Evolutionary conservation across 2,329 filamentous ascomycete species (phyloP).

Genomic region (Ceratocystiopsis minuta): DNA sequence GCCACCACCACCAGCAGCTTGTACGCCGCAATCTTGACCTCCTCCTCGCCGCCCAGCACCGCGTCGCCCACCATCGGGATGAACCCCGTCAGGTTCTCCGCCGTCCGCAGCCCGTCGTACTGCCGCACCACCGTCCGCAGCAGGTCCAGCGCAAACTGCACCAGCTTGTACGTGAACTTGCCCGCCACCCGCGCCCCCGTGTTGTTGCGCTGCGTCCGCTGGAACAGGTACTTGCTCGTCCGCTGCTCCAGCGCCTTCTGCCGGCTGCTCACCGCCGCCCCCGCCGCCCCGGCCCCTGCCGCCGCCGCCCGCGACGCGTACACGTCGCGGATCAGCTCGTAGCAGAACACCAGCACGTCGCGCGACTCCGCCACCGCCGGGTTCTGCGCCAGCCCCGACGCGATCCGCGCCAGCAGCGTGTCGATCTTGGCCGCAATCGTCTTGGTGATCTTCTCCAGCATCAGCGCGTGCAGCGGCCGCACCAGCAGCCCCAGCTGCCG

Average conservation of each 20-base stretch:
- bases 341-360: constrained; percentile 84
- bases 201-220: constrained; percentile 59
- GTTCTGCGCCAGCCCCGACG: constrained; percentile 69
- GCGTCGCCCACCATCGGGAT: constrained; percentile 79
- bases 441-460: constrained; percentile 70
- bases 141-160: constrained; percentile 74
- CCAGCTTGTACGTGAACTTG: constrained; percentile 72
- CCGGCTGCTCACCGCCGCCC: constrained; percentile 13
- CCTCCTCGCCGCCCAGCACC: constrained; percentile 68
- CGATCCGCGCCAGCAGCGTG: constrained; percentile 66
- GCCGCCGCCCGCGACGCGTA: constrained; percentile 44
- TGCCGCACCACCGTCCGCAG: constrained; percentile 75
- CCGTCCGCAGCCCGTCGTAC: constrained; percentile 61
- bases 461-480: constrained; percentile 54
- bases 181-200: constrained; percentile 49
- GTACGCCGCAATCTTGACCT: constrained; percentile 78
- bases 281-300: background rate
- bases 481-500: constrained; percentile 57
- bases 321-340: constrained; percentile 77
- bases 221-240: constrained; percentile 59
- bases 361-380: constrained; percentile 50
- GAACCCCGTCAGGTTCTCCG: constrained; percentile 67
- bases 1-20: constrained; percentile 71
- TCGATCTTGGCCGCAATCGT: constrained; percentile 81
- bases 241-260: constrained; percentile 37